Conservation (phyloP, 202 grass and related monocot genomes). For the Panicum hallii region DNA sequence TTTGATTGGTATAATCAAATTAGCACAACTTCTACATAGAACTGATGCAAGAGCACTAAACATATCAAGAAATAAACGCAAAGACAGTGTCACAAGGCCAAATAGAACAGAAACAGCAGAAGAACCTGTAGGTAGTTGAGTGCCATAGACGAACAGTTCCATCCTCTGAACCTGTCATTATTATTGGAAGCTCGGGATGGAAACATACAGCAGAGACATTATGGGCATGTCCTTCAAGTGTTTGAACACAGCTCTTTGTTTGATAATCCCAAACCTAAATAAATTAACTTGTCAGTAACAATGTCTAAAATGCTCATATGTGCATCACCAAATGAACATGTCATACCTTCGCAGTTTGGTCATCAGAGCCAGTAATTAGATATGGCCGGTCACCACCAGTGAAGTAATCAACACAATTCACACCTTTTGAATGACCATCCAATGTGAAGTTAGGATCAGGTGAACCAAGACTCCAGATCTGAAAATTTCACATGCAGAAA, state of each 20-base stretch:
- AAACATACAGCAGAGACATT: slow-evolving; percentile 84
- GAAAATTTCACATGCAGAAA: slow-evolving; percentile 21
- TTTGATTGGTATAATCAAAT: neutral
- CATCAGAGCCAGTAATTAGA: slow-evolving; percentile 75
- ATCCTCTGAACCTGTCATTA: slow-evolving; percentile 76
- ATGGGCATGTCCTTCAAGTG: slow-evolving; percentile 74
- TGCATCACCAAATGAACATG: slow-evolving; percentile 5
- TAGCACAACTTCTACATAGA: slow-evolving; percentile 1
- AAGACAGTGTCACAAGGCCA: slow-evolving; percentile 14
- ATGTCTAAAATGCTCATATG: slow-evolving; percentile 3
- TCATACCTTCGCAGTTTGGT: slow-evolving; percentile 68
- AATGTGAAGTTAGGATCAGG: slow-evolving; percentile 74
- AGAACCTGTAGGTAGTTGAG: slow-evolving; percentile 72
- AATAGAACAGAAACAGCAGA: neutral
- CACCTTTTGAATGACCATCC: slow-evolving; percentile 71
- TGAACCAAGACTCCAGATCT: slow-evolving; percentile 88
- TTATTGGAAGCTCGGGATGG: slow-evolving; percentile 81
- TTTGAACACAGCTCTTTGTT: slow-evolving; percentile 76
- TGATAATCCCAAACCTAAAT: slow-evolving; percentile 81
- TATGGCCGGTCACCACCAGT: slow-evolving; percentile 74
- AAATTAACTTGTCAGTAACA: slow-evolving; percentile 37
- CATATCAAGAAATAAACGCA: neutral
- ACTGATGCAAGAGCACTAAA: neutral
- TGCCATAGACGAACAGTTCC: slow-evolving; percentile 73
- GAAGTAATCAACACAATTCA: slow-evolving; percentile 79